phyloP scores from a whole-genome alignment of 768 basidiomycete species.

The Gymnopilus dilepis region DNA sequence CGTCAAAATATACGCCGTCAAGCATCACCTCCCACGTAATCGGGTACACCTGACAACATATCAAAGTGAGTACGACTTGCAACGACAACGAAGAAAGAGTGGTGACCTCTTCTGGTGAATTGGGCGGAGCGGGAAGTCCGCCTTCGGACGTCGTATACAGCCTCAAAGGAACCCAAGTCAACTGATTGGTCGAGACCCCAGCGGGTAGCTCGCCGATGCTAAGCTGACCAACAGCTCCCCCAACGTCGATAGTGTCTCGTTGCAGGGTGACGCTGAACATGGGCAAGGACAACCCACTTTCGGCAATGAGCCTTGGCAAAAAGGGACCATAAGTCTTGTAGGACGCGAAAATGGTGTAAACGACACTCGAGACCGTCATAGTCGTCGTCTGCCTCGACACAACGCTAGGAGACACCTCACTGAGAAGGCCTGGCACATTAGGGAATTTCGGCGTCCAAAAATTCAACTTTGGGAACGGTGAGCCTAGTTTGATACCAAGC shows the following conservation, averaged over 20 bases:
- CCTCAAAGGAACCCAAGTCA: conserved; percentile 73
- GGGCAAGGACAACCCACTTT: conserved; percentile 42
- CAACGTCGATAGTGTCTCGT: conserved; percentile 69
- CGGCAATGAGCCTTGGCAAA: conserved; percentile 49
- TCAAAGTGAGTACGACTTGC: background rate
- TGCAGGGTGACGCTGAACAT: conserved; percentile 69
- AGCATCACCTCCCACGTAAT: conserved; percentile 75
- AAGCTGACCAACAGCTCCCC: conserved; percentile 68
- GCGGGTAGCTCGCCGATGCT: conserved; percentile 70
- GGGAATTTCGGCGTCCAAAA: conserved; percentile 36
- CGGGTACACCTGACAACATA: conserved; percentile 55
- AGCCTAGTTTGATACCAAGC: conserved; percentile 29
- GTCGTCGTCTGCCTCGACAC: conserved; percentile 19
- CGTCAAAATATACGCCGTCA: conserved; percentile 77
- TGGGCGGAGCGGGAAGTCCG: conserved; percentile 58
- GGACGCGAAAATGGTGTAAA: conserved; percentile 39
- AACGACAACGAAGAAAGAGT: conserved; percentile 16
- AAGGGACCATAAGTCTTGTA: conserved; percentile 50
- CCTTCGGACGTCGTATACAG: conserved; percentile 55
- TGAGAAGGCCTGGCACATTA: conserved; percentile 26
- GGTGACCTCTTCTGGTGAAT: conserved; percentile 66
- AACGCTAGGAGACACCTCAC: conserved; percentile 9
- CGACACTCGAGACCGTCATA: conserved; percentile 2
- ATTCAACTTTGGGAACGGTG: conserved; percentile 28
- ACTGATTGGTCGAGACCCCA: conserved; percentile 47